Evolutionary conservation across 2,329 filamentous ascomycete species (phyloP).

Genomic region (Fusarium beomiforme): DNA sequence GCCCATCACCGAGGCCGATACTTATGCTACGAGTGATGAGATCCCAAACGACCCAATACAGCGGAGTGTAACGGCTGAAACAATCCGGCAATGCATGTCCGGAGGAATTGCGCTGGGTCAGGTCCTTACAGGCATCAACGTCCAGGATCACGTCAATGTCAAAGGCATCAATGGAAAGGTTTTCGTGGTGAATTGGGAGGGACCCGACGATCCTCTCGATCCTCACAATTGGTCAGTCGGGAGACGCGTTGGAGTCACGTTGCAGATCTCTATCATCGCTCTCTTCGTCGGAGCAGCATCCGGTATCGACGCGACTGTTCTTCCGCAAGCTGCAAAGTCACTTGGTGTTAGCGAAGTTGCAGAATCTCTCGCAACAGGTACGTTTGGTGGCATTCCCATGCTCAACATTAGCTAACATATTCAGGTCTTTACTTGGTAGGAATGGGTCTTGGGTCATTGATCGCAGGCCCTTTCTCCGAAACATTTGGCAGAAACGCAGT

Average conservation of each 20-base stretch:
- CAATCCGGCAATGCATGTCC: constrained; percentile 17
- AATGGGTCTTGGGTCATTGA: constrained; percentile 50
- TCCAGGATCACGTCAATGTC: constrained; percentile 38
- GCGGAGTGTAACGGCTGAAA: neutral
- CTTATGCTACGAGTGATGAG: neutral
- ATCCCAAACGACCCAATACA: neutral
- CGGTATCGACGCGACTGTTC: constrained; percentile 61
- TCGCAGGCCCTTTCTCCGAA: constrained; percentile 53
- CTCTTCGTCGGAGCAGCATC: constrained; percentile 62
- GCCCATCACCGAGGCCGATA: neutral
- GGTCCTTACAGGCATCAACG: constrained; percentile 45
- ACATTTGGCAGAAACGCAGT: constrained; percentile 52
- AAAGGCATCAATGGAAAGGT: constrained; percentile 43
- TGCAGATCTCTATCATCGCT: constrained; percentile 58
- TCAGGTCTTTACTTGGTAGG: constrained; percentile 48
- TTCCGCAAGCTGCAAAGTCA: constrained; percentile 55
- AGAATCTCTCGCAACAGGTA: constrained; percentile 59
- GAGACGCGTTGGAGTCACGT: constrained; percentile 50
- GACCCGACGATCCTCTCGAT: constrained; percentile 53
- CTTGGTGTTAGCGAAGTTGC: constrained; percentile 61
- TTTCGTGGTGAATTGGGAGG: constrained; percentile 47
- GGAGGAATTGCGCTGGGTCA: constrained; percentile 39
- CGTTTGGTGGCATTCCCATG: neutral
- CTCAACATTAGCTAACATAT: fast-evolving
- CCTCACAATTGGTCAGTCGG: constrained; percentile 57